Evolutionary conservation across 768 basidiomycete species (phyloP), one percentile per base, ranked within the genome.

Genomic region (Coprinellus aureogranulatus): DNA sequence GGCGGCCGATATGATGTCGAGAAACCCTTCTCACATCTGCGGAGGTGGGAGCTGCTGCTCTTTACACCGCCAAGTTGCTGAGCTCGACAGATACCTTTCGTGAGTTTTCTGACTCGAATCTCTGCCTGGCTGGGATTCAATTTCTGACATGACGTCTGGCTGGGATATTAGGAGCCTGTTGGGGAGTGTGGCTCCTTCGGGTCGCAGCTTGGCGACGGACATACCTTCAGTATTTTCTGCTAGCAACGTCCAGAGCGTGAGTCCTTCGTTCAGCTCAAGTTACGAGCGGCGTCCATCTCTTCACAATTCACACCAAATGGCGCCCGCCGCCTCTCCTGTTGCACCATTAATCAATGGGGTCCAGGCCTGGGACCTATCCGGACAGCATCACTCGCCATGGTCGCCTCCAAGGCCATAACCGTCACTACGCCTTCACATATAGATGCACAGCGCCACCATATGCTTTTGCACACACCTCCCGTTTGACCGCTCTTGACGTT

Each of bases 1-100:
- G 62, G 85, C 84, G 11, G 78, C 81, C 11, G 77, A 84, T 53
- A 71, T 81, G 39, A 77, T 88, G 40, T 72, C 77, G 11, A 80
- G 75, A 49, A 30, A 28, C 40, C 81, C 80, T 16, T 63, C 78
- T 12, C 71, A 64, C 51, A 77, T 78, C 64, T 73, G 70, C 31
- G 62, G 73, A 45, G n/a, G n/a, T n/a, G 75, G 75, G 23, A 66
- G 68, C 0, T 67, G 61, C 46, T 80, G 78, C 60, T 59, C 65
- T 25, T 63, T 79, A 18, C 70, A 73, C 45, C 81, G 80, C 58
- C 75, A 75, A 42, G 77, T 86, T 54, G 61, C 71, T 25, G 81
- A 83, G 22, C 63, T 84, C n/a, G 53, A 59, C 50, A 42, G 26
- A 40, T 51, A 57, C 44, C 53, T 57, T 28, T 57, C 48, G 54